These are phyloP conservation scores for Onygena corvina DNA, from an alignment of 2,329 filamentous ascomycete species.

Conservation along the genomic window DNA sequence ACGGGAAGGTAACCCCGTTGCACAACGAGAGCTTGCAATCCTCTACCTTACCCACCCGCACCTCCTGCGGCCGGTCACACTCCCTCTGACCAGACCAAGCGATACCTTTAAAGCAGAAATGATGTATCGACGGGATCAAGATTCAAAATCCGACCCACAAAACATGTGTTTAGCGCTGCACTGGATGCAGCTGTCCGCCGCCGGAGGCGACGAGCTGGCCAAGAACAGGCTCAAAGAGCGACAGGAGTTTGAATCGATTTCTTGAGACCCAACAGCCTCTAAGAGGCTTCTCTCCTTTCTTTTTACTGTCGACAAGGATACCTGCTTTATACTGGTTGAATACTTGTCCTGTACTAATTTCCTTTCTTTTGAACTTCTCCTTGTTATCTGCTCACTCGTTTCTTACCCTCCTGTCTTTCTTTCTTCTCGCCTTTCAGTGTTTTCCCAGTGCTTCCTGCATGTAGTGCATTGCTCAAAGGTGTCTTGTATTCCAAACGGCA, in stretches of 20 bases:
- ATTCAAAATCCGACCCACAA: constrained; percentile 64
- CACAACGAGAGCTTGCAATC: constrained; percentile 83
- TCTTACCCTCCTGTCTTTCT: constrained; percentile 6
- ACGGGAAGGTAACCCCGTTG: constrained; percentile 76
- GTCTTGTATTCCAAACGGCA: neutral
- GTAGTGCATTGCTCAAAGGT: neutral
- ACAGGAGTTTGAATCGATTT: constrained; percentile 49
- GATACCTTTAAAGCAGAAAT: constrained; percentile 86
- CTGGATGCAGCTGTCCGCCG: constrained; percentile 87
- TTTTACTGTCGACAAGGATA: neutral
- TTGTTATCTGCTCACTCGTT: neutral
- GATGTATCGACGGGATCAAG: constrained; percentile 53
- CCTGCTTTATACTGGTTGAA: constrained; percentile 15
- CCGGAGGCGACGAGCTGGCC: constrained; percentile 75
- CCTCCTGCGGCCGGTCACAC: constrained; percentile 62
- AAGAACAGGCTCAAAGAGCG: constrained; percentile 67
- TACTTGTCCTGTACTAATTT: constrained; percentile 20
- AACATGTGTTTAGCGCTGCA: constrained; percentile 91
- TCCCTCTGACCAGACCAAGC: constrained; percentile 70
- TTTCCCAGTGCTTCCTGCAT: no score
- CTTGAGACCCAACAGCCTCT: constrained; percentile 25
- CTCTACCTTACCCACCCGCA: constrained; percentile 90
- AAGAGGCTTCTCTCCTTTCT: constrained; percentile 10
- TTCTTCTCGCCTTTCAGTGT: neutral
- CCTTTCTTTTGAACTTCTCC: constrained; percentile 12